Conservation (phyloP, 805 yeast species). For the Cyberlindnera petersonii region DNA sequence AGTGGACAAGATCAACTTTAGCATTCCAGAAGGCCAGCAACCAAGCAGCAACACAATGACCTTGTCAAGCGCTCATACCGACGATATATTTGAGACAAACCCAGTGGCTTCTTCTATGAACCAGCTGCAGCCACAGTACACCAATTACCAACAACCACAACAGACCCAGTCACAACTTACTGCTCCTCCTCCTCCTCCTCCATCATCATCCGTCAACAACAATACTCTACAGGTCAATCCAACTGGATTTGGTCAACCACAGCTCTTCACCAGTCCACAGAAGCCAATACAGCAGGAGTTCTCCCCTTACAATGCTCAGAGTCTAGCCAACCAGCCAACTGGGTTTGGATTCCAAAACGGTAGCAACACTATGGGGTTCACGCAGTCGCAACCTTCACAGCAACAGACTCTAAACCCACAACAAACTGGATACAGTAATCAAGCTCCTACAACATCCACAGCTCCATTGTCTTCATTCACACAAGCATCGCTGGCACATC, state of each 20-base stretch:
- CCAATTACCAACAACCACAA: constrained; percentile 4
- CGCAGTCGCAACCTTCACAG: too few species aligned
- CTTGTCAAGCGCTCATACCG: neutral
- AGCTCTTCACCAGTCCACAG: constrained; percentile 17
- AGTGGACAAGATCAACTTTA: constrained; percentile 81
- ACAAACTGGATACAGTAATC: neutral
- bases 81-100: constrained; percentile 26
- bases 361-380: too few species aligned
- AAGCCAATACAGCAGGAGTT: constrained; percentile 11
- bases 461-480: constrained; percentile 10
- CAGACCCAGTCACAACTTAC: constrained; percentile 4
- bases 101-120: constrained; percentile 26
- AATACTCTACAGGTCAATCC: constrained; percentile 10
- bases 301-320: constrained; percentile 4
- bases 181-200: neutral
- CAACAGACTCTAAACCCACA: constrained; percentile 15
- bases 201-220: neutral
- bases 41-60: constrained; percentile 4
- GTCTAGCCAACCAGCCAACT: constrained; percentile 21
- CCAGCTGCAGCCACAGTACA: neutral
- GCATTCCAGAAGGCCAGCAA: constrained; percentile 53
- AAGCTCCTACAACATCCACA: neutral
- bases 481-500: constrained; percentile 14
- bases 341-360: constrained; percentile 26
- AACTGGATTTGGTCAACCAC: constrained; percentile 15